Percentiles rank a stretch among this genome's conserved stretches.
These are phyloP conservation scores for Leccinum disarticulatum DNA, from an alignment of 768 basidiomycete species.

Conservation along the genomic window DNA sequence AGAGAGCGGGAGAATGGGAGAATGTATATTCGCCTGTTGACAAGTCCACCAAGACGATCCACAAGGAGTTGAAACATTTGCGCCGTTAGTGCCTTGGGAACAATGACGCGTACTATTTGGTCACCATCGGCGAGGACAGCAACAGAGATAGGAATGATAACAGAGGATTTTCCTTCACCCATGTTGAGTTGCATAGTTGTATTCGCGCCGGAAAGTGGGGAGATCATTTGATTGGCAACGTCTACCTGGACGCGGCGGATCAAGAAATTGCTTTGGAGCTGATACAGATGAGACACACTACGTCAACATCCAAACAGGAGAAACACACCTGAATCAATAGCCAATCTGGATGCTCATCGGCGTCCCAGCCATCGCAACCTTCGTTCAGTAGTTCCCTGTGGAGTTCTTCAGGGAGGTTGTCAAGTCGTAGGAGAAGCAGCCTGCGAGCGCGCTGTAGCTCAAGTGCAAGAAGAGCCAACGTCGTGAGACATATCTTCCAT, in stretches of 20 bases:
- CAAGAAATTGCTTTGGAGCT: conserved; percentile 48
- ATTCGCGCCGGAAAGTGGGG: conserved; percentile 36
- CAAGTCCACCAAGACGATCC: conserved; percentile 43
- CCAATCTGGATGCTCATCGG: conserved; percentile 38
- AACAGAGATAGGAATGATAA: conserved; percentile 45
- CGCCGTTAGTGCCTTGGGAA: conserved; percentile 44
- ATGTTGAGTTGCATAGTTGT: conserved; percentile 53
- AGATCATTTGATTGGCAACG: conserved; percentile 48
- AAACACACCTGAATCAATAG: conserved; percentile 42
- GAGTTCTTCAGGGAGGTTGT: conserved; percentile 32
- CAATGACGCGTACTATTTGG: conserved; percentile 47
- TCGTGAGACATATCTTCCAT: conserved; percentile 36
- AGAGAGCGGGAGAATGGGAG: conserved; percentile 50
- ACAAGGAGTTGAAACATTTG: conserved; percentile 51
- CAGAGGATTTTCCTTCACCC: conserved; percentile 56
- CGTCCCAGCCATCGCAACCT: conserved; percentile 20
- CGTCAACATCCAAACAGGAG: too few species aligned
- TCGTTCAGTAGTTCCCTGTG: conserved; percentile 27
- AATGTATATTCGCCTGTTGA: conserved; percentile 47
- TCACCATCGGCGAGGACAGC: conserved; percentile 42
- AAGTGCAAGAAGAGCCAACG: conserved; percentile 31
- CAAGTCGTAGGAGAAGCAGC: conserved; percentile 26
- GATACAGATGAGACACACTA: not conserved
- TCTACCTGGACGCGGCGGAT: conserved; percentile 42
- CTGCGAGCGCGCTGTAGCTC: conserved; percentile 39